Evolutionary conservation across 164 flowering plant species (phyloP).

Genomic region (Nelumbo lutea): DNA sequence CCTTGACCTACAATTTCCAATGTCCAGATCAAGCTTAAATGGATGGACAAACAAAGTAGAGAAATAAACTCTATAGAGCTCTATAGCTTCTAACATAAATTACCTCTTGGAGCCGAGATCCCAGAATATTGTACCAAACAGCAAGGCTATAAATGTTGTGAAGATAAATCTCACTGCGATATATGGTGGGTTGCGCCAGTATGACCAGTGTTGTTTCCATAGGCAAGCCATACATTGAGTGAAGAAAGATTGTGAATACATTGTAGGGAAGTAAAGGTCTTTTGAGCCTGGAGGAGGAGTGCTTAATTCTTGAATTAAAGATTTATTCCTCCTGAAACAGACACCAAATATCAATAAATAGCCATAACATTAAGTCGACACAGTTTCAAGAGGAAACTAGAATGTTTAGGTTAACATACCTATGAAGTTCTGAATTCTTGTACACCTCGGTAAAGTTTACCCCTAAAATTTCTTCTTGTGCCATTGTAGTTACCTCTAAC

Average conservation of each 20-base stretch:
- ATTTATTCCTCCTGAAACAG: not conserved
- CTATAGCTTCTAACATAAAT: no score
- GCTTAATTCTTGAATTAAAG: not conserved
- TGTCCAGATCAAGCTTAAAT: no score
- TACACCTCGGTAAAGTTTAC: slow-evolving; percentile 29
- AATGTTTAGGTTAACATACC: slow-evolving; percentile 11
- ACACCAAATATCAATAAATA: not conserved
- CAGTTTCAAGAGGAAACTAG: no score
- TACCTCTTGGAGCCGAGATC: not conserved
- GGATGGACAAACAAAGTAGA: not conserved
- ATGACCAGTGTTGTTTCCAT: slow-evolving; percentile 1
- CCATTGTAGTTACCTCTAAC: slow-evolving; percentile 29
- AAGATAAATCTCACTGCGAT: not conserved
- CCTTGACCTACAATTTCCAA: not conserved
- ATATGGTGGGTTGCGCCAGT: not conserved
- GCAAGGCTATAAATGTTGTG: not conserved
- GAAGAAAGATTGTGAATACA: not conserved
- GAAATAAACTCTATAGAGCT: no score
- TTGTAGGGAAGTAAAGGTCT: not conserved
- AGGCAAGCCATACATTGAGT: not conserved
- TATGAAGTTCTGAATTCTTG: slow-evolving; percentile 31
- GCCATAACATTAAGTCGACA: no score
- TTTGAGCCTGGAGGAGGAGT: not conserved
- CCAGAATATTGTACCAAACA: not conserved
- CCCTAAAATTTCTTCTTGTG: slow-evolving; percentile 29